These are phyloP conservation scores for Termitomyces sp. DNA, from an alignment of 768 basidiomycete species.

Conservation along the genomic window DNA sequence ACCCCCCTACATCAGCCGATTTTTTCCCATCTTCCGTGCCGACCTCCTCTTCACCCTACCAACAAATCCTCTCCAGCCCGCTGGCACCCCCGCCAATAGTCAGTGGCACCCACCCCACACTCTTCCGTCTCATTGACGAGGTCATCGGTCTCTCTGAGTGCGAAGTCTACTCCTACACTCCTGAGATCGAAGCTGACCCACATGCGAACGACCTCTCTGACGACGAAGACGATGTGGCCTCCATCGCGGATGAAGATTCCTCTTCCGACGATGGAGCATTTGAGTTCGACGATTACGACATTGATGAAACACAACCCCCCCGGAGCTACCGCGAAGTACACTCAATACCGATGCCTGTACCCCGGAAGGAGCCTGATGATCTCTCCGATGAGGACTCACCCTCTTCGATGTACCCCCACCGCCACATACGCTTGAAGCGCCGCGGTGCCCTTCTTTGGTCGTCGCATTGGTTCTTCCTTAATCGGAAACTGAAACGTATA, in stretches of 20 bases:
- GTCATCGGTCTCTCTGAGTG: constrained; percentile 88
- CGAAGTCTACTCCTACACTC: constrained; percentile 93
- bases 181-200: constrained; percentile 92
- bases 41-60: constrained; percentile 66
- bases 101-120: constrained; percentile 82
- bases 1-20: constrained; percentile 68
- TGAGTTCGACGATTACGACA: constrained; percentile 79
- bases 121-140: constrained; percentile 86
- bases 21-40: constrained; percentile 77
- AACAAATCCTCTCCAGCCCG: constrained; percentile 57
- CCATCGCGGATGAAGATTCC: constrained; percentile 62
- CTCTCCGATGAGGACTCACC: constrained; percentile 34
- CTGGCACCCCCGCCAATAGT: constrained; percentile 69
- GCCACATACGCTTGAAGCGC: constrained; percentile 49
- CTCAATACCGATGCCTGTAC: constrained; percentile 35
- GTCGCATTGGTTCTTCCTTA: constrained; percentile 96
- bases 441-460: constrained; percentile 90
- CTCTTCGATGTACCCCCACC: constrained; percentile 30
- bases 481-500: constrained; percentile 88
- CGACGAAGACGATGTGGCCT: constrained; percentile 72
- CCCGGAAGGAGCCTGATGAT: constrained; percentile 36
- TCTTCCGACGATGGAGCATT: constrained; percentile 75
- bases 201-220: constrained; percentile 82
- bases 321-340: constrained; percentile 33
- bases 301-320: constrained; percentile 51